These are phyloP conservation scores for Penicillium turbatum DNA, from an alignment of 495 filamentous ascomycete genomes.

Conservation along the genomic window DNA sequence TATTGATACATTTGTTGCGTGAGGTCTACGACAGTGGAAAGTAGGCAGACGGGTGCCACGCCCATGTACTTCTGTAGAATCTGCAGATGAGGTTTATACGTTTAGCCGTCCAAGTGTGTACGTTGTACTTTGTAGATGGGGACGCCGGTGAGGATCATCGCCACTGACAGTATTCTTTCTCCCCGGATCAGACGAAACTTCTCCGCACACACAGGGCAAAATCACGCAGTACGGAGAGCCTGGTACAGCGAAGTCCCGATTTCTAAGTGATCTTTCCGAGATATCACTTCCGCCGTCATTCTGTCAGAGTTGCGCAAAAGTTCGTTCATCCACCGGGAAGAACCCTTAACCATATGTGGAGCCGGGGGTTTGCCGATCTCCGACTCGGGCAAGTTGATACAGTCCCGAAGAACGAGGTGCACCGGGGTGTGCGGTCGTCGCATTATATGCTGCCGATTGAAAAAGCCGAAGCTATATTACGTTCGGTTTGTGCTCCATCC, in stretches of 20 bases:
- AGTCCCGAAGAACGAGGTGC: neutral
- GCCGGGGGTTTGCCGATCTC: conserved; percentile 16
- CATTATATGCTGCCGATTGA: too few species aligned
- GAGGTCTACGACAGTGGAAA: neutral
- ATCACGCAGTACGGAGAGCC: neutral
- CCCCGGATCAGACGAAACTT: conserved; percentile 15
- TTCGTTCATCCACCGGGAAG: conserved; percentile 10
- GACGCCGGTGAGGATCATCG: conserved; percentile 8
- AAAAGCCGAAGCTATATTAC: neutral
- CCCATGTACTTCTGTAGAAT: neutral
- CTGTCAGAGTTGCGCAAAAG: neutral
- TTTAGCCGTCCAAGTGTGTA: conserved; percentile 13
- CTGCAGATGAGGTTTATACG: neutral
- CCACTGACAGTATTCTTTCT: conserved; percentile 8
- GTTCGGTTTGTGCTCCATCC: too few species aligned
- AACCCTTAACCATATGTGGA: conserved; percentile 23
- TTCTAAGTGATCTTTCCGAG: conserved; percentile 8
- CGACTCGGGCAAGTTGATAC: neutral
- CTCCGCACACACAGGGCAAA: neutral
- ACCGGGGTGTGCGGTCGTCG: neutral
- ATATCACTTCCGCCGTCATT: conserved; percentile 3
- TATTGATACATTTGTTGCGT: neutral
- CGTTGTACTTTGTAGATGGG: too few species aligned
- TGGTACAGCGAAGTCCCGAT: conserved; percentile 7
- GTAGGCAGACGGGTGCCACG: neutral